Evolutionary conservation across 768 basidiomycete species (phyloP).

Genomic region (Mycena epipterygia): DNA sequence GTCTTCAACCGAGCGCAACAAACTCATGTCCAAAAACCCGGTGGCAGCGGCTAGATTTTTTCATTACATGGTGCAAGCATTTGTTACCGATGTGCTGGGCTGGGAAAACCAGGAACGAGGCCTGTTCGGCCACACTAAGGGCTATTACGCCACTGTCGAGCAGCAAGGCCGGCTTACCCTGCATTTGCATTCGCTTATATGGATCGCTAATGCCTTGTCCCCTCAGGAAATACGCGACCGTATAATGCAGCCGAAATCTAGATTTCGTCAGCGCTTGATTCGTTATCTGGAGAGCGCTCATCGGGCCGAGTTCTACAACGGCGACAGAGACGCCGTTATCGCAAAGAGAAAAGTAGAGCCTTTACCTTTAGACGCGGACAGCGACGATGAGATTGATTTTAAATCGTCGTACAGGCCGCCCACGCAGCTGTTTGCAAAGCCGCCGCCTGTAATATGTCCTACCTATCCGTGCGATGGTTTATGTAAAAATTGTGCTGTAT

Average conservation of each 20-base stretch:
- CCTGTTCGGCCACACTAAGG: conserved; percentile 36
- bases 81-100: conserved; percentile 32
- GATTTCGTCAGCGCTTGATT: conserved; percentile 21
- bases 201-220: conserved; percentile 36
- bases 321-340: conserved; percentile 33
- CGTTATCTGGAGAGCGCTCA: conserved; percentile 9
- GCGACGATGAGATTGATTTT: background rate
- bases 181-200: conserved; percentile 44
- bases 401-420: conserved; percentile 26
- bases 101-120: background rate
- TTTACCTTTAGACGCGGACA: background rate
- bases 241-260: conserved; percentile 3
- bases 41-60: conserved; percentile 39
- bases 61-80: conserved; percentile 32
- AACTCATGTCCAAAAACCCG: conserved; percentile 27
- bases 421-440: conserved; percentile 32
- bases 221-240: conserved; percentile 36
- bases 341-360: background rate
- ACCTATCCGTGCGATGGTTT: background rate
- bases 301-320: conserved; percentile 31
- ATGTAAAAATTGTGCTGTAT: conserved; percentile 21
- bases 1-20: background rate
- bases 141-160: conserved; percentile 48
- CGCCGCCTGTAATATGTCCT: conserved; percentile 35
- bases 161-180: conserved; percentile 45